These are phyloP conservation scores for Tuber microsphaerosporum DNA, from an alignment of 495 filamentous ascomycete genomes.

Conservation along the genomic window DNA sequence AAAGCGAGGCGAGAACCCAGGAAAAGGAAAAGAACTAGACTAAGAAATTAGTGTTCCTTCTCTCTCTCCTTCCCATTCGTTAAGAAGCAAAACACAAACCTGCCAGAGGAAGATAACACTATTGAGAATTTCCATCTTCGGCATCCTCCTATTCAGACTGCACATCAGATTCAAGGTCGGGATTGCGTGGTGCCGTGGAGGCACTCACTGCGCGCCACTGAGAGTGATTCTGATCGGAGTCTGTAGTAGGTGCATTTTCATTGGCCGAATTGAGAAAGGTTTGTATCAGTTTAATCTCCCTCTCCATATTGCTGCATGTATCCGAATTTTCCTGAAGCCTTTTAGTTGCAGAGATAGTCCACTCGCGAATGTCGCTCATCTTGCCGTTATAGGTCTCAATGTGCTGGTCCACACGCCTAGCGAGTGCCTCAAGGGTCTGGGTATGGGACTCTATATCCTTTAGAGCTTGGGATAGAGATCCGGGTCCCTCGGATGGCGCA, in stretches of 20 bases:
- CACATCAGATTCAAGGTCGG: neutral
- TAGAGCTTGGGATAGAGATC: conserved; percentile 8
- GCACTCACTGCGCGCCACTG: neutral
- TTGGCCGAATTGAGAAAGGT: conserved; percentile 1
- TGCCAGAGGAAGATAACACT: neutral
- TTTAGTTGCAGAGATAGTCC: conserved; percentile 26
- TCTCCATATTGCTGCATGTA: conserved; percentile 4
- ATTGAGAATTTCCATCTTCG: neutral
- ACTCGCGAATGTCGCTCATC: conserved; percentile 33
- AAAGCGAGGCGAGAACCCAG: neutral
- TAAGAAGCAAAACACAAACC: conserved; percentile 9
- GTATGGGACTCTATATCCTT: conserved; percentile 18
- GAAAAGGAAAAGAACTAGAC: neutral
- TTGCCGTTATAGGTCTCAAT: conserved; percentile 24
- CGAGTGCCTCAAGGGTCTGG: conserved; percentile 12
- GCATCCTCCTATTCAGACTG: neutral
- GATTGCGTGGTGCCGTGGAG: neutral
- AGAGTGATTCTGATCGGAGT: neutral
- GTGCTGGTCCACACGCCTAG: conserved; percentile 15
- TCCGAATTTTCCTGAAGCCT: conserved; percentile 18
- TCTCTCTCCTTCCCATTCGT: neutral
- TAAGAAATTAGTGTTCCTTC: conserved; percentile 4
- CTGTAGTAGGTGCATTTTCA: neutral
- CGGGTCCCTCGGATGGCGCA: conserved; percentile 18
- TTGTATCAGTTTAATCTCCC: conserved; percentile 18